Base-by-base conservation (phyloP, 768 basidiomycete species). In the Coprinopsis marcescibilis region DNA sequence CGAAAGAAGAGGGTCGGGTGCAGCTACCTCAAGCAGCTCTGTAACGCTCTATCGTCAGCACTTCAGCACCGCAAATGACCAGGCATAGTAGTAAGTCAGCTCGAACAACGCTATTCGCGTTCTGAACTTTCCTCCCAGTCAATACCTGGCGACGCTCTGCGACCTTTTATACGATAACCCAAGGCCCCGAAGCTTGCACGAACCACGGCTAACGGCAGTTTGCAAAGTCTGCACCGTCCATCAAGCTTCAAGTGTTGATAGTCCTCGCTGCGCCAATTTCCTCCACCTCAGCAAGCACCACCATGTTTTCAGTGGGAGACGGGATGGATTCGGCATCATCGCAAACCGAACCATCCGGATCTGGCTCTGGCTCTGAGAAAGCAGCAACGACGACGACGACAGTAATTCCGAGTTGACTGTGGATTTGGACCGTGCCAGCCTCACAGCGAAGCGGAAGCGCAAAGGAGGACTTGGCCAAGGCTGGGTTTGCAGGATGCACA, bases 401-500 rank as follows among this genome's bases (percentile, higher is more conserved):
- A 52, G 43, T 24, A 24, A 41, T 8, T 45, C 44, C 8, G 35
- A 17, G 20, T 30, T 36, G 47, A 52, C 26, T 10, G 41, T 43
- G 14, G 41, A 43, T 19, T 17, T 43, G 24, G 41, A 43, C 10
- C 26, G 26, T 27, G 41, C 13, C 24, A 43, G 41, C 26, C 41
- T 43, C 4, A 43, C 26, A 4, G 24, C 41, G 4, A 43, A 37
- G 14, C 33, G 76, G 2, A 68, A 84, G 43, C 36, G 37, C 48
- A 52, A 52, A 30, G 42, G 38, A 37, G 50, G 32, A 17, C 33
- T 51, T 12, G 49, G 52, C 3, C 52, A 53, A 25, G 52, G 59
- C 90, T 93, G 81, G 84, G 97, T 0, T 65, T 97, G 21, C 94
- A 97, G 61, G 95, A 98, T 60, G 92, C 94, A 1, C 95, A 98